Percentiles rank a stretch among this genome's conserved stretches.
Conservation (phyloP, 352 stramenopile species). For the Pythium folliculosum region DNA sequence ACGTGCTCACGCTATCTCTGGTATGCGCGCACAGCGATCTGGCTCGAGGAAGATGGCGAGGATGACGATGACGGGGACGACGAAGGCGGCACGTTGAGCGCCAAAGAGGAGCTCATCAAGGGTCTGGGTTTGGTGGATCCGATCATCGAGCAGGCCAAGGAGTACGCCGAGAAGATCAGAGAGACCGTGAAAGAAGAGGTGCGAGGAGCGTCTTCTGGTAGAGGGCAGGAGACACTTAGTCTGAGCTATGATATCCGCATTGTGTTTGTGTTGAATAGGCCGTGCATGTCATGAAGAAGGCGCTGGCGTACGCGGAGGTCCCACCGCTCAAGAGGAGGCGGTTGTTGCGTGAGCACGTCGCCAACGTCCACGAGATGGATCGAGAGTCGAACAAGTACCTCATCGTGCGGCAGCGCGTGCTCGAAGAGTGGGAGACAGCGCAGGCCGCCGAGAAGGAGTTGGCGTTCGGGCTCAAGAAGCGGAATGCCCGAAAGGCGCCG, state of each 20-base stretch:
- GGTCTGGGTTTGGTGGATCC: slow-evolving; percentile 50
- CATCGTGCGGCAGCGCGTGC: slow-evolving; percentile 41
- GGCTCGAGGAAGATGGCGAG: slow-evolving; percentile 62
- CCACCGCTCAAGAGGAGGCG: slow-evolving; percentile 53
- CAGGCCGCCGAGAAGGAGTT: slow-evolving; percentile 41
- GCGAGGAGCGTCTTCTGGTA: neutral
- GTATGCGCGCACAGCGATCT: slow-evolving; percentile 48
- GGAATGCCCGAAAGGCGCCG: slow-evolving; percentile 57
- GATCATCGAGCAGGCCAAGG: slow-evolving; percentile 48
- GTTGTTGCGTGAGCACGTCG: slow-evolving; percentile 61
- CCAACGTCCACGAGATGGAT: slow-evolving; percentile 64
- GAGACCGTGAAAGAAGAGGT: slow-evolving; percentile 41
- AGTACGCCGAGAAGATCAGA: slow-evolving; percentile 38
- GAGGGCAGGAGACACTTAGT: too few relatives aligned
- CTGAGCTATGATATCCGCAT: neutral
- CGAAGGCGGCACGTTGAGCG: slow-evolving; percentile 36
- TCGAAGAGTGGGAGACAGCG: slow-evolving; percentile 43
- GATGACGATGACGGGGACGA: slow-evolving; percentile 47
- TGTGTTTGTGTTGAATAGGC: slow-evolving; percentile 25
- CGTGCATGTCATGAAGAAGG: slow-evolving; percentile 42
- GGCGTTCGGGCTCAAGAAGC: slow-evolving; percentile 55
- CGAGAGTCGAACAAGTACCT: slow-evolving; percentile 57
- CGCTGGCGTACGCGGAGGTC: slow-evolving; percentile 59
- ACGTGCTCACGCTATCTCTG: too few relatives aligned
- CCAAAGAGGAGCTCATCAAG: slow-evolving; percentile 69